Base-by-base conservation (phyloP, 352 stramenopile genomes). In the Pythium dissimile region DNA sequence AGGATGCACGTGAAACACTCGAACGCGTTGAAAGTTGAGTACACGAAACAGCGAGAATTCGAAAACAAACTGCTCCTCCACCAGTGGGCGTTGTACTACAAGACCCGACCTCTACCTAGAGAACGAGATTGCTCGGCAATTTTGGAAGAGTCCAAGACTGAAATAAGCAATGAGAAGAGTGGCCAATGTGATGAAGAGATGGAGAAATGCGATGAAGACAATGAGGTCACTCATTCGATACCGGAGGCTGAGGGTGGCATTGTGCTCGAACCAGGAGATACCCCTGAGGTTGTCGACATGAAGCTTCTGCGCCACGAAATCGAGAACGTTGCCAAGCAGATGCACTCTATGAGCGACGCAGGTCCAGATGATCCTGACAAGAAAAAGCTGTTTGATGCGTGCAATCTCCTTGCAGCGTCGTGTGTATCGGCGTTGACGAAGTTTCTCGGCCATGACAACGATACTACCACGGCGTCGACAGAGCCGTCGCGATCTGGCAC, bases 261-360 rank as follows among this genome's bases (percentile, higher is more conserved):
- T 20, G 55, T 64, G 5, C 32, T 69, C 28, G 69, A 83, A 43
- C 67, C 59, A 1, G 72, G 62, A 4, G 77, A 89, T n/a, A 50
- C 75, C 2, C 63, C 73, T 1, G 72, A 88, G 18, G 56, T 88
- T 6, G 62, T 80, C 13, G 73, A 86, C 44, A 87, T 92, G 73
- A 92, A 92, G 54, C 84, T 80, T 45, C 72, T 92, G 31, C 71
- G 77, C 2, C 66, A 87, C 52, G 77, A 89, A 50, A 86, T 92
- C 13, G 72, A 74, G 11, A 32, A 71, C 26, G 72, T 77, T 21
- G 77, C 78, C 21, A 75, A 78, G 18, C 63, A 81, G 24, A 39
- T 80, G 51, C 42, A 65, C 13, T 60, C 70, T 11, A 75, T 80
- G 26, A 54, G 54, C n/a, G 59, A 54, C 27, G 43, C 67, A 12